Evolutionary conservation across 805 yeast genomes (phyloP).

Genomic region (Candida caryicola): DNA sequence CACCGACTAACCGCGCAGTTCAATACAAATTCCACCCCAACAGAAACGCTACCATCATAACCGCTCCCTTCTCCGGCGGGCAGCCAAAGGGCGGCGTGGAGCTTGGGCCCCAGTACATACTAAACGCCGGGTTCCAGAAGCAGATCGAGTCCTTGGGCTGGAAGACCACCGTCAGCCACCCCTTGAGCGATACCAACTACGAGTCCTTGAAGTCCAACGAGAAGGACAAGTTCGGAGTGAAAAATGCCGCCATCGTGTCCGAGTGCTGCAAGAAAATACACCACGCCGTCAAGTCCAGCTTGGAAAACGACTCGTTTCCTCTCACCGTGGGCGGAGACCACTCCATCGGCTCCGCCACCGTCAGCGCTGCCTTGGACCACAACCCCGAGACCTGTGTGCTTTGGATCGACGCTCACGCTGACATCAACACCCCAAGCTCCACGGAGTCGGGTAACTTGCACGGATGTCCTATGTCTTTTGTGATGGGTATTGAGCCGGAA

Average conservation of each 20-base stretch:
- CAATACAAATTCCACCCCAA: constrained; percentile 53
- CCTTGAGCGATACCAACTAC: constrained; percentile 50
- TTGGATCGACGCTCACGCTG: constrained; percentile 99
- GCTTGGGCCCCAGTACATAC: constrained; percentile 80
- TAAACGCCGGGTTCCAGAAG: constrained; percentile 65
- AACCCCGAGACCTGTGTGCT: constrained; percentile 85
- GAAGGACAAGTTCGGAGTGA: constrained; percentile 50
- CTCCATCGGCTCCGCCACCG: constrained; percentile 91
- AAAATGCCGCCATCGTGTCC: constrained; percentile 76
- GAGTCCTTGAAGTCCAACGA: constrained; percentile 44
- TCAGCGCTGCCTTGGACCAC: constrained; percentile 73
- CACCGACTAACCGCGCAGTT: constrained; percentile 18
- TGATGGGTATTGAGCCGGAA: constrained; percentile 73
- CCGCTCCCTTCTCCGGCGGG: constrained; percentile 95
- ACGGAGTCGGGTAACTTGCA: constrained; percentile 89
- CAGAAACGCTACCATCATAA: constrained; percentile 63
- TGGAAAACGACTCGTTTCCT: constrained; percentile 54
- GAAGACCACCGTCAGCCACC: constrained; percentile 52
- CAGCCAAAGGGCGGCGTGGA: constrained; percentile 94
- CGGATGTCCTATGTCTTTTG: constrained; percentile 93
- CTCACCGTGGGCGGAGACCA: constrained; percentile 96
- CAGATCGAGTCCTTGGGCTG: constrained; percentile 73
- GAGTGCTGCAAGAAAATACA: constrained; percentile 65
- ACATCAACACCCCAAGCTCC: constrained; percentile 82
- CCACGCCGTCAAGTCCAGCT: constrained; percentile 53